These are phyloP conservation scores for Pisolithus marmoratus DNA, from an alignment of 768 basidiomycete genomes.

Conservation along the genomic window DNA sequence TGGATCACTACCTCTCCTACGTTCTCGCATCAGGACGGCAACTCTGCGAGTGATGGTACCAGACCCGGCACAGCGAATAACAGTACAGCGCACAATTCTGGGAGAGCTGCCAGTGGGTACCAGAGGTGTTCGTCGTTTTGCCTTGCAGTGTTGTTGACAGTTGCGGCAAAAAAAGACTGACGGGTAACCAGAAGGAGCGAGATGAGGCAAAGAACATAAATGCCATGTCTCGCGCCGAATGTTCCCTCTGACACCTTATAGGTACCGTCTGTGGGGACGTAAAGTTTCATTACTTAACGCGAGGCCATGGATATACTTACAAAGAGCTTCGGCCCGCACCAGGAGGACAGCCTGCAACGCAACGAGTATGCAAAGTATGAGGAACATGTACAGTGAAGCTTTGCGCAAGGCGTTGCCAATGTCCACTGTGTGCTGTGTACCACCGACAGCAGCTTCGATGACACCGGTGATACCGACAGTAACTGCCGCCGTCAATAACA, in stretches of 20 bases:
- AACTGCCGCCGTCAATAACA: slow-evolving; percentile 19
- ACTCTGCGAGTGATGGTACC: slow-evolving; percentile 25
- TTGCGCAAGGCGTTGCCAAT: slow-evolving; percentile 19
- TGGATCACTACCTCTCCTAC: background rate
- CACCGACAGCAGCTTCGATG: slow-evolving; percentile 9
- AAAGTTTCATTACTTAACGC: background rate
- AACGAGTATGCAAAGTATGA: slow-evolving; percentile 22
- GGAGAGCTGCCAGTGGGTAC: slow-evolving; percentile 28
- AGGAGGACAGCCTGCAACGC: slow-evolving; percentile 21
- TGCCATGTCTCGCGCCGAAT: slow-evolving; percentile 19
- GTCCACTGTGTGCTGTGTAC: slow-evolving; percentile 6
- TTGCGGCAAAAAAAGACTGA: slow-evolving; percentile 27
- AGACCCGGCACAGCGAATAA: slow-evolving; percentile 29
- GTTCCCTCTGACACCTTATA: slow-evolving; percentile 11
- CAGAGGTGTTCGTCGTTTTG: slow-evolving; percentile 28
- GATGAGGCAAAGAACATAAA: slow-evolving; percentile 21
- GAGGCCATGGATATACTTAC: slow-evolving; percentile 9
- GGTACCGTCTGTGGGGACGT: slow-evolving; percentile 13
- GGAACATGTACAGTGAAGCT: slow-evolving; percentile 22
- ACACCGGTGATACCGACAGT: slow-evolving; percentile 22
- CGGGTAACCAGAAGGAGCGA: slow-evolving; percentile 22
- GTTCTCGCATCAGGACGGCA: slow-evolving; percentile 11
- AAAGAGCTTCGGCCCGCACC: slow-evolving; percentile 8
- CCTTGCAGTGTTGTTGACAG: slow-evolving; percentile 9
- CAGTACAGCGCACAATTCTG: slow-evolving; percentile 27